Percentiles rank a stretch among this genome's conserved stretches.
Evolutionary conservation across 2,329 filamentous ascomycete genomes (phyloP).

Genomic region (Phyllosticta ampelicida): DNA sequence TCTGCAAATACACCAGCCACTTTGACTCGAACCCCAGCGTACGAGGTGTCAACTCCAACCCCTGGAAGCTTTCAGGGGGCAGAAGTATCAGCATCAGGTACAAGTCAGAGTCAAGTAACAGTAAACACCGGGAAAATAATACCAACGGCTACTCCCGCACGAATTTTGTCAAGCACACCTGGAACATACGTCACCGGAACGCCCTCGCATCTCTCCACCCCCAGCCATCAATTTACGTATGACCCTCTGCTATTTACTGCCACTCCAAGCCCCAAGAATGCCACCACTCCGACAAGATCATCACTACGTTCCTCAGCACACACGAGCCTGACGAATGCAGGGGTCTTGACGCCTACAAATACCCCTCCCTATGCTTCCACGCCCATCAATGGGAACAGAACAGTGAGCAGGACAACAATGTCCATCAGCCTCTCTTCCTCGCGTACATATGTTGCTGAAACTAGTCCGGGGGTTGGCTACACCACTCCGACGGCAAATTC

Average conservation of each 20-base stretch:
- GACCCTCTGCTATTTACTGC: neutral
- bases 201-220: neutral
- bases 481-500: neutral
- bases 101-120: too few relatives aligned
- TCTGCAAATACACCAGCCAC: neutral
- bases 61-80: neutral
- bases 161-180: neutral
- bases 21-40: neutral
- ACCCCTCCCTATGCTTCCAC: neutral
- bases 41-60: neutral
- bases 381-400: neutral
- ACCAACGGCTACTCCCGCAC: neutral
- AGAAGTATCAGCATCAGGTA: neutral
- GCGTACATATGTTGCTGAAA: neutral
- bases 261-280: neutral
- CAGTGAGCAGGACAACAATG: neutral
- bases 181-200: neutral
- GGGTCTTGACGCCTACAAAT: neutral
- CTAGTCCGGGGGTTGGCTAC: neutral
- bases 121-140: neutral
- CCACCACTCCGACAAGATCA: neutral
- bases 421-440: neutral
- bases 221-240: neutral
- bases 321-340: neutral
- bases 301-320: neutral